Conservation (phyloP, 2,329 filamentous ascomycete species). For the Hypomyces rosellus region DNA sequence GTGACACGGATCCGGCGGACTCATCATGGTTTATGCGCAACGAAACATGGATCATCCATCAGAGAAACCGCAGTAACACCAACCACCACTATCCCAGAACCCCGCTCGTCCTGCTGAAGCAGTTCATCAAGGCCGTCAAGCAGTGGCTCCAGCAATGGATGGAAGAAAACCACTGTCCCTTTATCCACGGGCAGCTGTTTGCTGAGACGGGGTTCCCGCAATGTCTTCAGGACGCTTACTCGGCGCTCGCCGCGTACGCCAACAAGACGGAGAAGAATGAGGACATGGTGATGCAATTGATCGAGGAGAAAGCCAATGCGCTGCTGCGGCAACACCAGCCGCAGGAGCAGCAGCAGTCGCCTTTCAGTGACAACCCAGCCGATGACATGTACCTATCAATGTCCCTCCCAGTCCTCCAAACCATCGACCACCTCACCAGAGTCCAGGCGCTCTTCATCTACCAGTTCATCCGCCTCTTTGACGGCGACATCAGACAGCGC, state of each 20-base stretch:
- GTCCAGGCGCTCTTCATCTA: conserved; percentile 18
- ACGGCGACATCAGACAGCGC: conserved; percentile 18
- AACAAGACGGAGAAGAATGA: conserved; percentile 21
- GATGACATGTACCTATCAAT: not conserved
- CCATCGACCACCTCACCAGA: conserved; percentile 16
- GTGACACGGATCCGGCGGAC: not conserved
- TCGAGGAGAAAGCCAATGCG: conserved; percentile 15
- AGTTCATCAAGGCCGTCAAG: conserved; percentile 20
- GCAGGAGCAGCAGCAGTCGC: too few relatives aligned
- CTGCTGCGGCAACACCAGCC: conserved; percentile 7
- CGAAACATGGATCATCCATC: conserved; percentile 15
- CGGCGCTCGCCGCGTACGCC: conserved; percentile 19
- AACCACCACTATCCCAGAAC: not conserved
- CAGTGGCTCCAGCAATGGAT: conserved; percentile 22
- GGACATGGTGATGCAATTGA: conserved; percentile 18
- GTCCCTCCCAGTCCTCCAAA: not conserved
- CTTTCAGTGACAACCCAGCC: too few relatives aligned
- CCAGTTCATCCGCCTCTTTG: conserved; percentile 20
- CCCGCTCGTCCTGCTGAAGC: conserved; percentile 16
- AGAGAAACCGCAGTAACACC: not conserved
- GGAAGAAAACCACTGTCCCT: conserved; percentile 17
- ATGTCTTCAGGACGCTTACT: conserved; percentile 24
- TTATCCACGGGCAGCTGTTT: conserved; percentile 24
- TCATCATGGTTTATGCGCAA: conserved; percentile 16
- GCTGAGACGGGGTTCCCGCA: conserved; percentile 16